phyloP scores from a whole-genome alignment of 108 stramenopile genomes.

The Nitzschia palea region DNA sequence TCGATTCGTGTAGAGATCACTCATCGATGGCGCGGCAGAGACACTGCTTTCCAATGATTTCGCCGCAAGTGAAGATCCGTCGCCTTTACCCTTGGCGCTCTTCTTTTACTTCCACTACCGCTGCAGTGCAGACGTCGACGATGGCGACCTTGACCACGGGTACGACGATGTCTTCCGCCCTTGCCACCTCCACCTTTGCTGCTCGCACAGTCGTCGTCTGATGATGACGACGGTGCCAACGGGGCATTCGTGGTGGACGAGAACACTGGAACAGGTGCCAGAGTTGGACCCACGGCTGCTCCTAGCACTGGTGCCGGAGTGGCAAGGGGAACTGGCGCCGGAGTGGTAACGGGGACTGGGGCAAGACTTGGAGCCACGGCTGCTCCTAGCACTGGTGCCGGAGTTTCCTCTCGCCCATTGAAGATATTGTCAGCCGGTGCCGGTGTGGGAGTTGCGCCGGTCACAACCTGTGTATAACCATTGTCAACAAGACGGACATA shows the following conservation, averaged over 20 bases:
- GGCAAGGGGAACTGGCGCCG: neutral
- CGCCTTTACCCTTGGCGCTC: constrained; percentile 3
- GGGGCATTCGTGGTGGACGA: neutral
- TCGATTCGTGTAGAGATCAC: no score
- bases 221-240: neutral
- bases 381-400: neutral
- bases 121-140: no score
- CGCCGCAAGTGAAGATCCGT: no score
- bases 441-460: neutral
- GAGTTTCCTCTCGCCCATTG: neutral
- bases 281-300: neutral
- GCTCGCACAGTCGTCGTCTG: neutral
- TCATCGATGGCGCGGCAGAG: no score
- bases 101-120: neutral
- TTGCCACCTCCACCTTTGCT: neutral
- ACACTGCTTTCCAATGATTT: no score
- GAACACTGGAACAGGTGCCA: neutral
- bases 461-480: constrained; percentile 4
- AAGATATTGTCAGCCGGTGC: neutral
- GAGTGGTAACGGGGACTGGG: neutral
- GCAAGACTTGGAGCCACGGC: neutral
- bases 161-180: neutral
- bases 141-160: neutral
- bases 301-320: neutral
- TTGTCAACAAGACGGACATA: constrained; percentile 38